Conservation (phyloP, 306 rosid genomes). For the Quercus alba region DNA sequence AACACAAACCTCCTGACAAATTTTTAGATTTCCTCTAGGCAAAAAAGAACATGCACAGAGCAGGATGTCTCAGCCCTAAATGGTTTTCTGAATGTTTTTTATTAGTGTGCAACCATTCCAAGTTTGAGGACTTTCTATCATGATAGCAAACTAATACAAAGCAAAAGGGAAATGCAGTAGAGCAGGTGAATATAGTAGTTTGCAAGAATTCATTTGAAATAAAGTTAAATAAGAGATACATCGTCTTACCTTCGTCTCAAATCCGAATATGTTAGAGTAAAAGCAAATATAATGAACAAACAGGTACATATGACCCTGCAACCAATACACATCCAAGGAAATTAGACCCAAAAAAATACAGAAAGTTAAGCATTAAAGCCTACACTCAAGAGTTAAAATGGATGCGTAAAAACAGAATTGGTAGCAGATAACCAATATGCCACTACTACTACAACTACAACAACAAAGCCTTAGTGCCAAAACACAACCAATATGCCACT, state of each 20-base stretch:
- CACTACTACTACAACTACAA: background rate
- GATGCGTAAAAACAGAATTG: background rate
- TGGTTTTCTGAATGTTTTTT: background rate
- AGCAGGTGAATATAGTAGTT: background rate
- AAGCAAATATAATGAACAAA: constrained; percentile 76
- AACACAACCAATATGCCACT: background rate
- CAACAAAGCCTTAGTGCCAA: too few species aligned
- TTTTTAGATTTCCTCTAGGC: background rate
- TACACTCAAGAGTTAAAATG: background rate
- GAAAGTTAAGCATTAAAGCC: constrained; percentile 12
- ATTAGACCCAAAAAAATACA: constrained; percentile 27
- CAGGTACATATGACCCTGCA: constrained; percentile 97
- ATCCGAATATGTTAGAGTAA: constrained; percentile 94
- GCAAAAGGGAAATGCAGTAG: background rate
- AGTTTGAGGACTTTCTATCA: background rate
- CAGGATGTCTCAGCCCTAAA: background rate
- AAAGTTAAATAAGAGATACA: constrained; percentile 11
- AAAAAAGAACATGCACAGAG: background rate
- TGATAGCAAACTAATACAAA: background rate
- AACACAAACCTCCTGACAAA: background rate
- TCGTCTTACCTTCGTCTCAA: constrained; percentile 80
- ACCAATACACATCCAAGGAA: constrained; percentile 22
- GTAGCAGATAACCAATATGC: background rate
- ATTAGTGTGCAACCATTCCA: background rate
- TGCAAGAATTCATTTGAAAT: background rate